Conservation (phyloP, 2,329 filamentous ascomycete species). For the Coniochaeta hoffmannii region DNA sequence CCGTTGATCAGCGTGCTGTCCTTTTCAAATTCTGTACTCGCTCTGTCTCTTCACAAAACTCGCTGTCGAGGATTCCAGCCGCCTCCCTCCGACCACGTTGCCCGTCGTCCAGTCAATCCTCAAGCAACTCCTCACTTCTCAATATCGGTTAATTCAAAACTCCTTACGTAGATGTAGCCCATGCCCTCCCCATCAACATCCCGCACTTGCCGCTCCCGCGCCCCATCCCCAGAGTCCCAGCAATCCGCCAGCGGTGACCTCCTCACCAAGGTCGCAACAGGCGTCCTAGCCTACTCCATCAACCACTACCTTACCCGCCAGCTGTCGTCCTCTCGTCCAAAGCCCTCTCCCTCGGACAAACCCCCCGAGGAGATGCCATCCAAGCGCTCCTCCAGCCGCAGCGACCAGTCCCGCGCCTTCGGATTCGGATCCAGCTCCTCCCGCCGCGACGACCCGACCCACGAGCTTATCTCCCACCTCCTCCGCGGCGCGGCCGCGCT, state of each 20-base stretch:
- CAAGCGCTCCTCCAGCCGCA: neutral
- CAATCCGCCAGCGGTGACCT: neutral
- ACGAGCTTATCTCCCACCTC: conserved; percentile 2
- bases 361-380: neutral
- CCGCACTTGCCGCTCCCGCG: neutral
- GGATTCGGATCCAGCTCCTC: neutral
- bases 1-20: no score
- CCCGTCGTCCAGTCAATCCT: no score
- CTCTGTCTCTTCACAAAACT: no score
- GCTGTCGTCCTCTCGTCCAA: neutral
- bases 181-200: neutral
- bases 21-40: no score
- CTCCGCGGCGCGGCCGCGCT: neutral
- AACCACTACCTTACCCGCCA: neutral
- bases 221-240: neutral
- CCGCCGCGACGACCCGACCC: neutral
- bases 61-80: no score
- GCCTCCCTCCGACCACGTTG: no score
- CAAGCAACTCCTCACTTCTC: neutral
- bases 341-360: neutral
- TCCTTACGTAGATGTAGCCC: neutral
- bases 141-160: neutral
- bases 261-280: neutral
- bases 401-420: neutral
- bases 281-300: neutral